Base-by-base conservation (phyloP, 768 basidiomycete species). In the Crucibulum laeve region DNA sequence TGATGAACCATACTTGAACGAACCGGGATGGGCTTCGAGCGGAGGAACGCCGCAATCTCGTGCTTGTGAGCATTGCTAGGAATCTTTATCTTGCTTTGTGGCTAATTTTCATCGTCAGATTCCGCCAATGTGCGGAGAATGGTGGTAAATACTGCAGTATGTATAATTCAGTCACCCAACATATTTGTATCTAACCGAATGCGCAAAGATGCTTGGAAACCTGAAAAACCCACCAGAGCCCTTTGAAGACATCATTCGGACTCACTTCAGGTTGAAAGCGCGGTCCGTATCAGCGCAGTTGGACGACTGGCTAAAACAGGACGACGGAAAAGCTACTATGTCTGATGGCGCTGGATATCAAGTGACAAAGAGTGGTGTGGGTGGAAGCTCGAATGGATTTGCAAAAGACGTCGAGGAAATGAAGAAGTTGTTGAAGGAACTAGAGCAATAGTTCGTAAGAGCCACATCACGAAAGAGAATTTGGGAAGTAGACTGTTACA, bases 111-210 rank as follows among this genome's bases (percentile, higher is more conserved):
- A 25, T 25, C 25, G 55, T 7, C 52, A 92, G 90, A 93, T 63
- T 93, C 91, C 25, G 87, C 90, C 34, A 97, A 96, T 60, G 80
- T 96, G 25, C 80, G 94, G 21, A 73, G 94, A 14, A 96, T 96
- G 94, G 87, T 88, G 5, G 82, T 94, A 25, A 82, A 77, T 57
- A 91, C 89, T 28, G 92, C 93, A 44, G 89, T 90, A 63, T 51
- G 78, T 51, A 38, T 52, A 24, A 24, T 38, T 1, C 21, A 18
- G 14, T 35, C 19, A 18, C 4, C 21, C 11, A 15, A 14, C 25
- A n/a, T 40, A 19, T n/a, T n/a, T 15, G 15, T 42, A 25, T 30
- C n/a, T 30, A 8, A 17, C 7, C 35, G 7, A 18, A 15, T 44
- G 21, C 42, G 25, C 42, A 22, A 46, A 91, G 85, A 93, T 93